These are phyloP conservation scores for Picochlorum sp. DNA, from an alignment of 139 green algal species.

Conservation along the genomic window DNA sequence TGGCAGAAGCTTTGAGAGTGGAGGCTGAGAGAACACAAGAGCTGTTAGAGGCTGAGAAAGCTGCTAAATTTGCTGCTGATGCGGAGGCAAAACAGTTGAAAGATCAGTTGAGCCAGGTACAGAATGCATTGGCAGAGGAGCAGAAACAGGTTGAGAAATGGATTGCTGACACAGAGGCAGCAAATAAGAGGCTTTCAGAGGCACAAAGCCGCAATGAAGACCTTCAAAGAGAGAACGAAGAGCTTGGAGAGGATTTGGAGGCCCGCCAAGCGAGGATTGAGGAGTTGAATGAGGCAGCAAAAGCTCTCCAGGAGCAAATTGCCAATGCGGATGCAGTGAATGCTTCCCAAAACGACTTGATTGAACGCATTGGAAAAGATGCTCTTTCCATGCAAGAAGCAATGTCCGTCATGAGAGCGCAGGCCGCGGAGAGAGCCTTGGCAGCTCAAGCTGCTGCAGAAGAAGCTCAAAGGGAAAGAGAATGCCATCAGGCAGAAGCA, in stretches of 20 bases:
- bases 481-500: constrained; percentile 12
- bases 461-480: constrained; percentile 16
- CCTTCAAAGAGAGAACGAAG: constrained; percentile 2
- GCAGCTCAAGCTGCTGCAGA: constrained; percentile 21
- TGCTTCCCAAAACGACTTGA: constrained; percentile 2
- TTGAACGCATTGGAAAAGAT: constrained; percentile 26
- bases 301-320: constrained; percentile 18
- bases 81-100: constrained; percentile 40
- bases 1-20: constrained; percentile 21
- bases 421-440: constrained; percentile 23
- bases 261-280: constrained; percentile 5
- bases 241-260: constrained; percentile 14
- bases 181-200: constrained; percentile 9
- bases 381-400: constrained; percentile 30
- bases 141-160: constrained; percentile 10
- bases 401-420: constrained; percentile 37
- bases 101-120: constrained; percentile 21
- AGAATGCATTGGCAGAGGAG: constrained; percentile 10
- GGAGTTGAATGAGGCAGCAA: constrained; percentile 14
- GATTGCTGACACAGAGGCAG: constrained; percentile 9
- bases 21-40: constrained; percentile 33
- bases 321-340: constrained; percentile 7
- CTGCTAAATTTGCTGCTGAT: constrained; percentile 41
- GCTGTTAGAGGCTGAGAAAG: constrained; percentile 38
- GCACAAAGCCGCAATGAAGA: not conserved